Evolutionary conservation across 805 yeast genomes (phyloP), one percentile per base, ranked within the genome.

Genomic region (Ogataea nonfermentans): DNA sequence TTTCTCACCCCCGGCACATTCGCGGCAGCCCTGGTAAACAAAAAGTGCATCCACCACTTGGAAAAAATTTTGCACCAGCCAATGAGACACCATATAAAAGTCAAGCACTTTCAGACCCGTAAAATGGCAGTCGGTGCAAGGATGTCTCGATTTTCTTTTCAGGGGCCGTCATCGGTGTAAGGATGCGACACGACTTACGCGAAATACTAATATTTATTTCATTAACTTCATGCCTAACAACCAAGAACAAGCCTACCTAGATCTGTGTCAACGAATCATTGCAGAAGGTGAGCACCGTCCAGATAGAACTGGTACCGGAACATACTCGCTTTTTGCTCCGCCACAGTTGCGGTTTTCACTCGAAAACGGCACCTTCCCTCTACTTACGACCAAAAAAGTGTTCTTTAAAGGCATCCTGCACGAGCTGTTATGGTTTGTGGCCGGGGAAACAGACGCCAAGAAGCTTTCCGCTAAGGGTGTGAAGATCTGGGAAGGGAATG

Each of bases 401-500:
- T 93, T 89, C 59, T 79, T 89, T 47, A 82, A 84, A 48, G 99
- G 90, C 8, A 88, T 93, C 30, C 76, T 91, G 24, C 79, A 87
- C 48, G 99, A 93, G 61, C 70, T 93, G 22, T 70, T 93, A 10
- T 93, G 99, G 99, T 93, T 93, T 57, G 74, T 93, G 7, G 70
- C 78, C 4, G 99, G 98, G 1, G 77, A 81, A 47, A 93, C 99
- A 0, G 95, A 91, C 59, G 95, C 93, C 25, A 84, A 82, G 49
- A 70, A 74, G 47, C 68, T 93, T 29, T 68, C 82, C 11, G 95
- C 82, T 3, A 76, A 82, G 51, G 96, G 95, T 24, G 95, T 93
- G n/a, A 90, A 80, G 57, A 93, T 93, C 40, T 93, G 99, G 99
- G 99, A 93, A 62, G 99, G 99, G 12, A 93, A 93, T 61, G 99